These are phyloP conservation scores for Exophiala sp. DNA, from an alignment of 2,329 filamentous ascomycete genomes.

Conservation along the genomic window DNA sequence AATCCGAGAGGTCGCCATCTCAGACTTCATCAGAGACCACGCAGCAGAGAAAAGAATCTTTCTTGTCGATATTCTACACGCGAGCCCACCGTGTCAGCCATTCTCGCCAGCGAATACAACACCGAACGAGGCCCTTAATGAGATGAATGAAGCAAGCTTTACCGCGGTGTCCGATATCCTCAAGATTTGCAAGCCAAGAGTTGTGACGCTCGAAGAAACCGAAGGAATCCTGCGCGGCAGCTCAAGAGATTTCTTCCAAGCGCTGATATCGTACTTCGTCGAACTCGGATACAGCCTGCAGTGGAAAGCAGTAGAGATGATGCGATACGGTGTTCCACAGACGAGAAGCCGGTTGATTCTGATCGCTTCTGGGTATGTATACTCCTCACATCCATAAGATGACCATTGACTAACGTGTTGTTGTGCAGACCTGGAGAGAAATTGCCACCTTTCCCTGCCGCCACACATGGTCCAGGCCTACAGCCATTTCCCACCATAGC, in stretches of 20 bases:
- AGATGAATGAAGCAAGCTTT: conserved; percentile 61
- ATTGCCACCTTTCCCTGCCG: conserved; percentile 62
- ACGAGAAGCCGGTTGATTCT: conserved; percentile 48
- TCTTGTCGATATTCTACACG: conserved; percentile 65
- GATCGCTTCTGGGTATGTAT: conserved; percentile 51
- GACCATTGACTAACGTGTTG: conserved; percentile 33
- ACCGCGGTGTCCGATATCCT: conserved; percentile 54
- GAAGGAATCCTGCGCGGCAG: conserved; percentile 59
- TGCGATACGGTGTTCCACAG: conserved; percentile 51
- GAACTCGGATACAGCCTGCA: conserved; percentile 64
- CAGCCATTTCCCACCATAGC: conserved; percentile 41
- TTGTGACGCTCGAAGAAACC: conserved; percentile 78
- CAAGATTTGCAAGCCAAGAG: conserved; percentile 56
- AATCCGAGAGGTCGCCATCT: too few relatives aligned
- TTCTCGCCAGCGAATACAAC: conserved; percentile 70
- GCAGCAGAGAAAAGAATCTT: background rate
- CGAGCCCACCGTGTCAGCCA: conserved; percentile 74
- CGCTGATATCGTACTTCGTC: conserved; percentile 63
- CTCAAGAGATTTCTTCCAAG: conserved; percentile 59
- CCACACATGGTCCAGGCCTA: conserved; percentile 53
- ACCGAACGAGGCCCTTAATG: conserved; percentile 54
- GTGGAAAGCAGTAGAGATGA: conserved; percentile 59
- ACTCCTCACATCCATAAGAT: background rate
- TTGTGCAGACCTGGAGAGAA: conserved; percentile 62
- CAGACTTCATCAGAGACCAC: conserved; percentile 39